A percentile compares a stretch with the other conserved stretches of the same genome.
These are phyloP conservation scores for Penicillium sp. DNA, from an alignment of 2,329 filamentous ascomycete species.

Conservation along the genomic window DNA sequence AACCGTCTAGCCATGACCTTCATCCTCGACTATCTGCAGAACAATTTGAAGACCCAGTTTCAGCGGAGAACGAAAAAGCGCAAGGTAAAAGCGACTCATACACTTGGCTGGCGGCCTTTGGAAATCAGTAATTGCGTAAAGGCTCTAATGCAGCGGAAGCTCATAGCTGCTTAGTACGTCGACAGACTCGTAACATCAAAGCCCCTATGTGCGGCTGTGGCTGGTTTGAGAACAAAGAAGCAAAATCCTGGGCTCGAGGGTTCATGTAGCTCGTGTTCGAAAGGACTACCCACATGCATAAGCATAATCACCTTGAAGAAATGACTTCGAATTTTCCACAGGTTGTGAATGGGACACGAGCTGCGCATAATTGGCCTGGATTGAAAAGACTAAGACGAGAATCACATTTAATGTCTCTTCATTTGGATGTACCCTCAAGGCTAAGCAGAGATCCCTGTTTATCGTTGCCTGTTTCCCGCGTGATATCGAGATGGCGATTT, in stretches of 20 bases:
- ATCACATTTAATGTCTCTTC: neutral
- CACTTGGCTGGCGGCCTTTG: neutral
- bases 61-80: neutral
- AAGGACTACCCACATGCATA: neutral
- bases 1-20: constrained; percentile 5
- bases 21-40: constrained; percentile 8
- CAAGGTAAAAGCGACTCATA: neutral
- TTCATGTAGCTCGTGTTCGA: neutral
- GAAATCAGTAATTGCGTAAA: neutral
- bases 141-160: neutral
- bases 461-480: neutral
- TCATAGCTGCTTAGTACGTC: neutral
- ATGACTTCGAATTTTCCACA: neutral
- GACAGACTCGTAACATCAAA: neutral
- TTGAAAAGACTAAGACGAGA: neutral
- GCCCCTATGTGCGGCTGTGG: neutral
- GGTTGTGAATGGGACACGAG: neutral
- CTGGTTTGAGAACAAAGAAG: neutral
- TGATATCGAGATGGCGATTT: neutral
- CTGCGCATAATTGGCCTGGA: neutral
- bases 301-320: neutral
- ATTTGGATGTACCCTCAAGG: neutral
- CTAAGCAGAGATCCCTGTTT: neutral
- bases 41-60: neutral
- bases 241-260: neutral